Evolutionary conservation across 148 eudicot species (phyloP), one percentile per base, ranked within the genome.

Genomic region (Cornus suecica): DNA sequence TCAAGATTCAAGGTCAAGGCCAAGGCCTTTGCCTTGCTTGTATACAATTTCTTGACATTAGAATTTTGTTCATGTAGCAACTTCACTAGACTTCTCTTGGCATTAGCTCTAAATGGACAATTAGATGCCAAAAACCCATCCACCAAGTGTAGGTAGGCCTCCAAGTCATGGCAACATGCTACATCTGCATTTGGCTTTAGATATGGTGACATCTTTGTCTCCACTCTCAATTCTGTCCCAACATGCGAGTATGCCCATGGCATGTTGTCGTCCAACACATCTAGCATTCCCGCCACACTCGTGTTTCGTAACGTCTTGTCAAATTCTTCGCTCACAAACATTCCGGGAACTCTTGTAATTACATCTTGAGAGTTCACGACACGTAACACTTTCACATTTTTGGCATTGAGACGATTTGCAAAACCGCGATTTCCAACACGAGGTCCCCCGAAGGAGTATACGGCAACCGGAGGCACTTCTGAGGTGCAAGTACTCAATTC

Each of bases 161-260:
- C 98, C 82, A 93, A 79, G 75, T 93, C 98, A 88, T 93, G 98
- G 72, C 97, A 91, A 63, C 98, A 93, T n/a, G 91, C 94, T 0
- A 91, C 90, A n/a, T 93, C 98, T 0, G 98, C 98, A 8, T 93
- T 72, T 0, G 97, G 91, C 41, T 83, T 93, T 75, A 93, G 64
- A 37, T 81, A 93, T 2, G 98, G 98, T 4, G 98, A 93, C 91
- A 79, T 86, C 75, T 73, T 90, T 8, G 98, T 91, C 27, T 93
- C 97, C 3, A 93, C 91, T 23, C 84, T 79, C 14, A 93, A 65
- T 65, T 90, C 97, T 0, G 87, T 77, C 28, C 98, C 98, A 0
- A 91, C 97, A 18, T 93, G 98, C 0, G 94, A 75, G 65, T 93
- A 93, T 0, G 98, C 87, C 92, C 94, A 88, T 20, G 97, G 94